Evolutionary conservation across 1,284 basidiomycete species (phyloP).

Genomic region (Chondrostereum purpureum): DNA sequence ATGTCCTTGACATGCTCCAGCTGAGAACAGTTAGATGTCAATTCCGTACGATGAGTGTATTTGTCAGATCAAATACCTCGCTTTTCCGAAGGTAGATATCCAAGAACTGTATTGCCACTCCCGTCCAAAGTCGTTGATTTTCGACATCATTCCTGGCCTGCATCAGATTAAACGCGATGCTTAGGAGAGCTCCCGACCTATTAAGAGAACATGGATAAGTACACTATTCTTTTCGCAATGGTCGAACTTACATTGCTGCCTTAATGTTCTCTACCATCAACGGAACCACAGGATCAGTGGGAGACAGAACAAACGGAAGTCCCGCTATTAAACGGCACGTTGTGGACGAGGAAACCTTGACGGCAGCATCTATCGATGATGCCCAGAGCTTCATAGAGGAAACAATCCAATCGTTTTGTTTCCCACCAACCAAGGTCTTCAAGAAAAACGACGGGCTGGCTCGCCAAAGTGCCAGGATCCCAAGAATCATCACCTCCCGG

Average conservation of each 20-base stretch:
- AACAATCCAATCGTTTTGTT: slow-evolving; percentile 40
- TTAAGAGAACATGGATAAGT: too few relatives aligned
- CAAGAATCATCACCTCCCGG: slow-evolving; percentile 59
- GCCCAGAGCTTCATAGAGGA: slow-evolving; percentile 50
- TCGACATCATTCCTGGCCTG: slow-evolving; percentile 51
- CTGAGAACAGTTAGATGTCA: slow-evolving; percentile 21
- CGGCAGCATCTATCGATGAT: slow-evolving; percentile 50
- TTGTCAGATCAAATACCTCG: slow-evolving; percentile 29
- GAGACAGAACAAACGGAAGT: slow-evolving; percentile 35
- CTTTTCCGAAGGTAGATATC: slow-evolving; percentile 45
- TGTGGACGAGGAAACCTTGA: slow-evolving; percentile 52
- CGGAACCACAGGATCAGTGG: slow-evolving; percentile 28
- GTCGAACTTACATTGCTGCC: slow-evolving; percentile 22
- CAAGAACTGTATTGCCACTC: slow-evolving; percentile 53
- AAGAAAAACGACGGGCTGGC: slow-evolving; percentile 47
- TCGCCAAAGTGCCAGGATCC: slow-evolving; percentile 63
- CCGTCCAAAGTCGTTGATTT: slow-evolving; percentile 60
- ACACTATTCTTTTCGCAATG: too few relatives aligned
- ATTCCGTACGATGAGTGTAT: background rate
- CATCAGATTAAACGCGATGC: slow-evolving; percentile 52
- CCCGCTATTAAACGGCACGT: slow-evolving; percentile 44
- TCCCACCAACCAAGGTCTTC: slow-evolving; percentile 19
- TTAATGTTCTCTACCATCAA: slow-evolving; percentile 27
- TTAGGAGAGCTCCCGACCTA: too few relatives aligned
- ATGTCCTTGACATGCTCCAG: slow-evolving; percentile 37